Conservation (phyloP, 73 alveolate genomes). For the Tetrahymena elliotti region DNA sequence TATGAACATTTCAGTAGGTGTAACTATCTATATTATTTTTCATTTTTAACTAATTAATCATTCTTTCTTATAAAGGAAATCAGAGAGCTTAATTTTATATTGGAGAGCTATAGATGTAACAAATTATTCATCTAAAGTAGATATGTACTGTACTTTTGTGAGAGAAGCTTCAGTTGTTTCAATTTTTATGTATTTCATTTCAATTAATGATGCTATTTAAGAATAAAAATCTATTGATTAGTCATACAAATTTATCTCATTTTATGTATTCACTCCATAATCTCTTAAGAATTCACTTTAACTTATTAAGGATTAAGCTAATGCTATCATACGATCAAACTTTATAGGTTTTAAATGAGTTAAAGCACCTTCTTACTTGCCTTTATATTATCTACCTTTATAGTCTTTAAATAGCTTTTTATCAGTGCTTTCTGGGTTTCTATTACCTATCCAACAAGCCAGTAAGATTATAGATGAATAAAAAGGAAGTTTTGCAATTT, state of each 20-base stretch:
- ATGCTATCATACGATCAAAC: not conserved
- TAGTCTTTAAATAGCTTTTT: not conserved
- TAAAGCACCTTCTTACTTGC: not conserved
- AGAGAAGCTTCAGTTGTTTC: not conserved
- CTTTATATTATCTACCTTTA: not conserved
- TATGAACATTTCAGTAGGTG: too few species aligned
- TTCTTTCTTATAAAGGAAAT: not conserved
- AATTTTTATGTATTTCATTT: not conserved
- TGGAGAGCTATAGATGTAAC: not conserved
- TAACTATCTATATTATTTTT: too few species aligned
- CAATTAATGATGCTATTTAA: not conserved
- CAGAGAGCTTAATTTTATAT: not conserved
- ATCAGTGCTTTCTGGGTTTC: not conserved
- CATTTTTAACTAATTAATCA: not conserved
- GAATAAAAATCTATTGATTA: not conserved
- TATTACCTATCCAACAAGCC: not conserved
- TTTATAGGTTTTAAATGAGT: not conserved
- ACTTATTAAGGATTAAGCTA: not conserved
- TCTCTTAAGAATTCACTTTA: not conserved
- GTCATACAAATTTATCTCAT: not conserved
- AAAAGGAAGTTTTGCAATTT: not conserved
- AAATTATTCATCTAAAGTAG: not conserved
- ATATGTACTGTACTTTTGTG: not conserved
- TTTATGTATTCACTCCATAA: not conserved
- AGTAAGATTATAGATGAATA: not conserved